phyloP scores from a whole-genome alignment of 2,329 filamentous ascomycete genomes.

The Tricladium varicosporioides region DNA sequence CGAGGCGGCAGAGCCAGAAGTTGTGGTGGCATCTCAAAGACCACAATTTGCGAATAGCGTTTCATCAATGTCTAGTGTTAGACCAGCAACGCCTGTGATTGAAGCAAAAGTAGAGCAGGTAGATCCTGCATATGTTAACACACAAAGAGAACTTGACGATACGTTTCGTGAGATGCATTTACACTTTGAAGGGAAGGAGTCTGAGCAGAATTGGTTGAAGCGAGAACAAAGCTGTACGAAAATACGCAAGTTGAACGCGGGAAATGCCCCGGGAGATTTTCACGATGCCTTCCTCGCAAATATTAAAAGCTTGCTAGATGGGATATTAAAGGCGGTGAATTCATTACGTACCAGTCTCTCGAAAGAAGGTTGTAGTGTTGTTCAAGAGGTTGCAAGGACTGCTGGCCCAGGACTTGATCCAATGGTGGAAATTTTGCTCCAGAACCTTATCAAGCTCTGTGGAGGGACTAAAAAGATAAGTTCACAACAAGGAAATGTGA shows the following conservation, averaged over 20 bases:
- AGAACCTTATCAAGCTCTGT: conserved; percentile 85
- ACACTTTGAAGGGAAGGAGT: conserved; percentile 83
- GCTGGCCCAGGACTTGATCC: conserved; percentile 79
- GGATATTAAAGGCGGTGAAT: conserved; percentile 80
- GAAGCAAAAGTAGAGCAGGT: conserved; percentile 67
- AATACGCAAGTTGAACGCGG: conserved; percentile 74
- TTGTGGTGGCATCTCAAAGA: conserved; percentile 40
- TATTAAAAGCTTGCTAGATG: conserved; percentile 75
- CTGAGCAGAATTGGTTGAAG: conserved; percentile 86
- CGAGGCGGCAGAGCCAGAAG: conserved; percentile 26
- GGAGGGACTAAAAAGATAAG: conserved; percentile 90
- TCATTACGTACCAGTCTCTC: conserved; percentile 88
- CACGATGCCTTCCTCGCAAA: conserved; percentile 66
- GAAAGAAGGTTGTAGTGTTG: conserved; percentile 77
- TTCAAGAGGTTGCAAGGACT: conserved; percentile 79
- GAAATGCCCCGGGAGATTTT: conserved; percentile 80
- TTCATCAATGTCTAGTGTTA: conserved; percentile 42
- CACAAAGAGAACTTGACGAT: conserved; percentile 83
- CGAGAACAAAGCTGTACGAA: conserved; percentile 79
- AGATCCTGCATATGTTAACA: conserved; percentile 81
- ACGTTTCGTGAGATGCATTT: conserved; percentile 77
- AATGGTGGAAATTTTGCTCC: conserved; percentile 87
- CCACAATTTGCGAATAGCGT: conserved; percentile 50
- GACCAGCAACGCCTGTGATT: conserved; percentile 59
- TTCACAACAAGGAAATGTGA: conserved; percentile 76